Conservation (phyloP, 1,284 basidiomycete genomes). For the Clitocybe nebularis region DNA sequence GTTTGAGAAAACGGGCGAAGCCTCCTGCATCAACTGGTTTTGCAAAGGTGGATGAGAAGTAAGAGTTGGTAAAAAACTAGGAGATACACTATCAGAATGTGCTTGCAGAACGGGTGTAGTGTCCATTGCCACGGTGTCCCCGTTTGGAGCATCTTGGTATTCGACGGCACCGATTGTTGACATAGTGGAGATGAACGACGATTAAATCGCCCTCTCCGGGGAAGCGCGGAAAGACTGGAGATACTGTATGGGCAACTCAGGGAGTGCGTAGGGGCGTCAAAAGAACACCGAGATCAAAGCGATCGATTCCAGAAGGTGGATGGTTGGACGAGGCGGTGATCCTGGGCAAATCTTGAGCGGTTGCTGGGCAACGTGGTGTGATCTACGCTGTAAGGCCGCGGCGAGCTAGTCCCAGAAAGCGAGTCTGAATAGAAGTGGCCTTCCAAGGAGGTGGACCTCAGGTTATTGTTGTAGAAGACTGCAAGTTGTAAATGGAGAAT, state of each 20-base stretch:
- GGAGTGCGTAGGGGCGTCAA: constrained; percentile 15
- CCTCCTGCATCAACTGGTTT: constrained; percentile 26
- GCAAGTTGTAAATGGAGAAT: background rate
- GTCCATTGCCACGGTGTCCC: constrained; percentile 29
- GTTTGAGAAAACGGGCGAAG: constrained; percentile 33
- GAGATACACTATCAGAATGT: constrained; percentile 20
- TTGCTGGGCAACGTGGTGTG: constrained; percentile 12
- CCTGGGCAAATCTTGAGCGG: constrained; percentile 13
- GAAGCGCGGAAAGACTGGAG: constrained; percentile 3
- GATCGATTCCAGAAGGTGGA: constrained; percentile 19
- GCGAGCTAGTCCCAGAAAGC: constrained; percentile 9
- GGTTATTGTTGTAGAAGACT: constrained; percentile 1
- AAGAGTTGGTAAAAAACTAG: constrained; percentile 22
- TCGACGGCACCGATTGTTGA: constrained; percentile 18
- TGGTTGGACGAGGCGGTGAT: constrained; percentile 16
- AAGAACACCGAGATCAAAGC: constrained; percentile 19
- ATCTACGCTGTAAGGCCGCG: constrained; percentile 11
- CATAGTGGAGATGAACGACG: constrained; percentile 6
- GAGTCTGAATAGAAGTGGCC: constrained; percentile 11
- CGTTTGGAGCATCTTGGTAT: constrained; percentile 28
- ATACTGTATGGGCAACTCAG: constrained; percentile 12
- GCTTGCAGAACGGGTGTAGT: constrained; percentile 25
- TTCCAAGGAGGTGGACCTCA: background rate
- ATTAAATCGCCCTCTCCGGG: constrained; percentile 8
- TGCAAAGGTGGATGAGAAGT: constrained; percentile 16